Conservation (phyloP, 768 basidiomycete species). For the Mycena maculata region DNA sequence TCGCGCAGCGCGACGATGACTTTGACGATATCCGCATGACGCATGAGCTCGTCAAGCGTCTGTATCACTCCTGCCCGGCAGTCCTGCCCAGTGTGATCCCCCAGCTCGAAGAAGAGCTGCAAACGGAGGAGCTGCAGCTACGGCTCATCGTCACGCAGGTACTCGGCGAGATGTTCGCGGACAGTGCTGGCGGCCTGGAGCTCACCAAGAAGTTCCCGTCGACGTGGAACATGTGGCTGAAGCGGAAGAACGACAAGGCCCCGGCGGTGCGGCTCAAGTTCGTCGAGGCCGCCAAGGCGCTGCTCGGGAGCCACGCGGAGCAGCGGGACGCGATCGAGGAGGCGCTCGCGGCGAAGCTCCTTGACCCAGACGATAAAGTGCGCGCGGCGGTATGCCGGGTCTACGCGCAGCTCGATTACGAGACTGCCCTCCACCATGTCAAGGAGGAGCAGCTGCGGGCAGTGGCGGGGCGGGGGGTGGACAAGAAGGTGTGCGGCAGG, state of each 20-base stretch:
- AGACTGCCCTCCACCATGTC: slow-evolving; percentile 88
- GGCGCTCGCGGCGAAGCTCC: slow-evolving; percentile 69
- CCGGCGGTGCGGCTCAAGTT: slow-evolving; percentile 79
- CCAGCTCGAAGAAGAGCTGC: slow-evolving; percentile 90
- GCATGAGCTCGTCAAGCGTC: slow-evolving; percentile 86
- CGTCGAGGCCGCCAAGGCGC: slow-evolving; percentile 72
- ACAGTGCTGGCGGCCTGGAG: slow-evolving; percentile 72
- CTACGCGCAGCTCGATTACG: slow-evolving; percentile 89
- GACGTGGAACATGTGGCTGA: slow-evolving; percentile 89
- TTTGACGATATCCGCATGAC: slow-evolving; percentile 77
- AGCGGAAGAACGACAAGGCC: slow-evolving; percentile 81
- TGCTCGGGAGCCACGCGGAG: slow-evolving; percentile 77
- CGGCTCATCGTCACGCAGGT: slow-evolving; percentile 87
- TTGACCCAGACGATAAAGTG: slow-evolving; percentile 93
- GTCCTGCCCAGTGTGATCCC: slow-evolving; percentile 93
- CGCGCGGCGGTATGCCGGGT: slow-evolving; percentile 86
- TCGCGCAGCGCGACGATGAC: slow-evolving; percentile 64
- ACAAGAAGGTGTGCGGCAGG: slow-evolving; percentile 83
- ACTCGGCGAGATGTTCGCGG: slow-evolving; percentile 91
- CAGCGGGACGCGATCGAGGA: slow-evolving; percentile 78
- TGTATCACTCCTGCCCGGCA: slow-evolving; percentile 83
- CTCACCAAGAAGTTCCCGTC: slow-evolving; percentile 82
- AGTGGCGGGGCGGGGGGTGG: slow-evolving; percentile 78
- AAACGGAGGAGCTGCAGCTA: slow-evolving; percentile 76
- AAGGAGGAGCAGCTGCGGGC: slow-evolving; percentile 68